Evolutionary conservation across 495 filamentous ascomycete genomes (phyloP), one percentile per base, ranked within the genome.

Genomic region (Platismatia glauca): DNA sequence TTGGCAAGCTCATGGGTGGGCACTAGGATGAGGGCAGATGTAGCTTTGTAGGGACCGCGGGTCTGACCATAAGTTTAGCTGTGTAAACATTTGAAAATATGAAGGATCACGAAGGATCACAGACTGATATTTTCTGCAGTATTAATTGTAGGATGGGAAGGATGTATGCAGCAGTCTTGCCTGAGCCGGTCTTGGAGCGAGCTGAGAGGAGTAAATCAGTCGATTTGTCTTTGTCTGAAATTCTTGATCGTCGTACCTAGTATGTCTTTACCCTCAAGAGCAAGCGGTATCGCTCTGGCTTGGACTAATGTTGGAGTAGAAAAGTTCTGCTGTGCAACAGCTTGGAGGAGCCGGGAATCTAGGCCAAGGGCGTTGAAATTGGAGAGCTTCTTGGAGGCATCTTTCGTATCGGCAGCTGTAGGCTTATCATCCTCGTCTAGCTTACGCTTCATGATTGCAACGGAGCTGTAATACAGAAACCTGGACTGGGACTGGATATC

Each of bases 141-240:
- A 96, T 89, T 29, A 80, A 78, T 66, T 95, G 87, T 44, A 97
- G 74, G 44, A 96, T 81, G 2, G 94, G 94, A 33, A 97, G 81
- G n/a, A 96, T 78, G 74, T 98, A 98, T 58, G 94, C 94, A n/a
- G 89, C 89, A 7, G 94, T 98, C 76, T 98, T 98, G 55, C 94
- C 93, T 24, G 91, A 94, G 34, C 92, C 92, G 24, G 92, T 97
- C 74, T 91, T 94, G 48, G 93, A 88, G 66, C 89, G 89, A 58
- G 90, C 85, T 85, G 58, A 61, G 58, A 35, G 56, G 27, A 38
- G 56, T 16, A 55, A 60, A 79, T 61, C n/a, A 55, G 48, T 53
- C 1, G 2, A 1, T 38, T 8, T n/a, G 27, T 6, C 7, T 13
- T 22, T 24, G 9, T 43, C 9, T 6, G 1, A 31, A 37, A 27